A percentile compares a stretch with the other conserved stretches of the same genome.
These are phyloP conservation scores for Citrullus mucosospermus DNA, from an alignment of 306 rosid genomes.

Conservation along the genomic window DNA sequence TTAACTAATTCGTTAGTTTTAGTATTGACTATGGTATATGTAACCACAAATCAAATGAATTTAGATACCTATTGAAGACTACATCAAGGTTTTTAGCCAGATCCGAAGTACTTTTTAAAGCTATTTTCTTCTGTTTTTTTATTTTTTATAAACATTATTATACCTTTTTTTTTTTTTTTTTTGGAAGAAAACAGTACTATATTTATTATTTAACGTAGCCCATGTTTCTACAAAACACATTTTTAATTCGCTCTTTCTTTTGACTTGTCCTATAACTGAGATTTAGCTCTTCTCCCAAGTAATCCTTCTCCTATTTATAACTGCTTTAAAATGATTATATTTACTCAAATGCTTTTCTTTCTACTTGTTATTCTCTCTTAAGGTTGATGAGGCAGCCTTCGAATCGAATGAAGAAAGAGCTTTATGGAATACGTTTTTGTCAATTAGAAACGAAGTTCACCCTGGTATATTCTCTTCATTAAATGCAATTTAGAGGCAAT, in stretches of 20 bases:
- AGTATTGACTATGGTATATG: too few relatives aligned
- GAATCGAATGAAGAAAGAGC: conserved; percentile 66
- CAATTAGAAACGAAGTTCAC: conserved; percentile 32
- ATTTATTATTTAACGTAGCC: background rate
- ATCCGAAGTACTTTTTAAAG: background rate
- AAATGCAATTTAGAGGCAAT: background rate
- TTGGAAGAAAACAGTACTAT: background rate
- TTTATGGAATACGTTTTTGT: conserved; percentile 62
- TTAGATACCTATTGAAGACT: background rate
- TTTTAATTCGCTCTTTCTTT: background rate
- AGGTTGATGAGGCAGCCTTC: conserved; percentile 68
- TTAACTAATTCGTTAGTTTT: too few relatives aligned
- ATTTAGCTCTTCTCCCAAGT: background rate
- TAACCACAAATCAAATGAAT: too few relatives aligned
- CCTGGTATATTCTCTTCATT: conserved; percentile 32
- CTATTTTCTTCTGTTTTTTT: background rate
- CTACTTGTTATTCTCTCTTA: background rate
- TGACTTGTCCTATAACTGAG: background rate
- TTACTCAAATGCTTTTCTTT: background rate
- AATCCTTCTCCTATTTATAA: background rate
- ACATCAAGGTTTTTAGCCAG: background rate
- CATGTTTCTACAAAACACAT: background rate
- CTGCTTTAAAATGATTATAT: background rate
- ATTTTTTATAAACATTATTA: background rate
- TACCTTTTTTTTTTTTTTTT: background rate